Percentiles rank a stretch among this genome's conserved stretches.
Conservation (phyloP, 768 basidiomycete species). For the Boletus vinaceobasis region DNA sequence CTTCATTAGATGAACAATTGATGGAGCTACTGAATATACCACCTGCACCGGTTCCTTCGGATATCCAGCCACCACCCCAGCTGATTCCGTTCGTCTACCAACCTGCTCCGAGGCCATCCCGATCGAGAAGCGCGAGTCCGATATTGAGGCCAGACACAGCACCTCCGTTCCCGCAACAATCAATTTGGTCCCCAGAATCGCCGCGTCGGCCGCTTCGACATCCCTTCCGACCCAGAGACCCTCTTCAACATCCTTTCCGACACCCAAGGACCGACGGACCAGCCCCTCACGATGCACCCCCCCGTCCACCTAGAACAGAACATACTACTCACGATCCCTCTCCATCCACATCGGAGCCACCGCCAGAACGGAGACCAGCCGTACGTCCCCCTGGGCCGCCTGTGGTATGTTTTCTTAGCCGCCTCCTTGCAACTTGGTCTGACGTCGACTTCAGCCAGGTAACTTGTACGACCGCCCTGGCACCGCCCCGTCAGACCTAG, state of each 20-base stretch:
- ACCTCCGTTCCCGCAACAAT: slow-evolving; percentile 27
- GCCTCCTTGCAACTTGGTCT: not conserved
- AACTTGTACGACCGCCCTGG: slow-evolving; percentile 24
- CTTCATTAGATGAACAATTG: slow-evolving; percentile 56
- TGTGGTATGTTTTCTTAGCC: slow-evolving; percentile 12
- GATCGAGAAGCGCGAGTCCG: slow-evolving; percentile 44
- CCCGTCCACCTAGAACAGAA: slow-evolving; percentile 9
- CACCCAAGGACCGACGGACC: not conserved
- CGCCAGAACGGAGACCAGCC: slow-evolving; percentile 14
- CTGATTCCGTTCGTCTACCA: slow-evolving; percentile 55
- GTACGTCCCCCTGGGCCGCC: slow-evolving; percentile 22
- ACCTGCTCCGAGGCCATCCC: slow-evolving; percentile 38
- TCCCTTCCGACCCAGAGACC: slow-evolving; percentile 3
- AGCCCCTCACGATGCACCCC: not conserved
- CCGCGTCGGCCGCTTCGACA: slow-evolving; percentile 10
- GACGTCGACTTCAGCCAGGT: slow-evolving; percentile 15
- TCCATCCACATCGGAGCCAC: slow-evolving; percentile 1
- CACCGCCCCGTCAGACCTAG: slow-evolving; percentile 24
- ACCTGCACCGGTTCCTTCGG: slow-evolving; percentile 36
- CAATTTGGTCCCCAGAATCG: slow-evolving; percentile 20
- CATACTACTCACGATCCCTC: slow-evolving; percentile 3
- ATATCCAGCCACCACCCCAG: slow-evolving; percentile 48
- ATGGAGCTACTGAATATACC: slow-evolving; percentile 57
- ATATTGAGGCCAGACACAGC: slow-evolving; percentile 20
- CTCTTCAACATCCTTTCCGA: not conserved